phyloP scores from a whole-genome alignment of 2,329 filamentous ascomycete species.

The Ceratocystis alfenasii region DNA sequence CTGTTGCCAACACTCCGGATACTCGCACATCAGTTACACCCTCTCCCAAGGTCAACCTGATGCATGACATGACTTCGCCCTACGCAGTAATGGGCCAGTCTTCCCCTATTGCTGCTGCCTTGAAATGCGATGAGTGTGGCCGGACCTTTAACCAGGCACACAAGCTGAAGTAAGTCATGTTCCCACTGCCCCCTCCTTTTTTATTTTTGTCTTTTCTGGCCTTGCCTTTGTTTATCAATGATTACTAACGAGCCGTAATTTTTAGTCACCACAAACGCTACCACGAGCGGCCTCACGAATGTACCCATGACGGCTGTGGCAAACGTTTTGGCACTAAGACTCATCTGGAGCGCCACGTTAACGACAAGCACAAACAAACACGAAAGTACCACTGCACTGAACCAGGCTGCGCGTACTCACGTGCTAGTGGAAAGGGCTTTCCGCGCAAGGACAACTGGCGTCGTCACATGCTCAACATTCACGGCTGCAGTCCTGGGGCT shows the following conservation, averaged over 20 bases:
- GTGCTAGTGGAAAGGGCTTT: constrained; percentile 45
- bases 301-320: constrained; percentile 40
- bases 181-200: neutral
- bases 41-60: constrained; percentile 32
- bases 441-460: constrained; percentile 53
- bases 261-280: constrained; percentile 49
- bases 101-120: constrained; percentile 23
- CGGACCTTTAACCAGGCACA: constrained; percentile 45
- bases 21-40: constrained; percentile 35
- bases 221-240: constrained; percentile 9
- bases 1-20: constrained; percentile 37
- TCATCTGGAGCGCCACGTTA: constrained; percentile 49
- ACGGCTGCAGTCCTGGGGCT: constrained; percentile 29
- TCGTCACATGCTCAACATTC: constrained; percentile 50
- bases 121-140: constrained; percentile 34
- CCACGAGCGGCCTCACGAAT: constrained; percentile 48
- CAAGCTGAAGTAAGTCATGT: constrained; percentile 42
- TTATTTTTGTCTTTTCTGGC: neutral
- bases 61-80: constrained; percentile 32
- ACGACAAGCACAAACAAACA: constrained; percentile 49
- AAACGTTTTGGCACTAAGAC: constrained; percentile 51
- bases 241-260: constrained; percentile 23
- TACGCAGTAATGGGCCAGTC: constrained; percentile 21
- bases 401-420: constrained; percentile 44
- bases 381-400: constrained; percentile 48